A percentile compares a stretch with the other conserved stretches of the same genome.
Evolutionary conservation across 129 eudicot genomes (phyloP).

Genomic region (Chrysanthemum seticuspe): DNA sequence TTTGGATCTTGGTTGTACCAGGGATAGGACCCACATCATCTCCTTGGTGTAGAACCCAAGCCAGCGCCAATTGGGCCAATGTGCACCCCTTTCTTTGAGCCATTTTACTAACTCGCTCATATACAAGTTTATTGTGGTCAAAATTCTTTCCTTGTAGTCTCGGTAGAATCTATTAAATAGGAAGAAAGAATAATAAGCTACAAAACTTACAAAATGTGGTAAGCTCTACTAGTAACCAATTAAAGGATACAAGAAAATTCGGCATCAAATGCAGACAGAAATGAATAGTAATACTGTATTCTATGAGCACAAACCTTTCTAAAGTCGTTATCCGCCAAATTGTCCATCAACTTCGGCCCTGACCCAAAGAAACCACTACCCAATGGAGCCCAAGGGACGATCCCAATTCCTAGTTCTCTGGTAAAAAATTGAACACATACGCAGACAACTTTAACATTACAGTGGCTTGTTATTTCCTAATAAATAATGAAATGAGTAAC

Average conservation of each 20-base stretch:
- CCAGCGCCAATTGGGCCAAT: slow-evolving; percentile 53
- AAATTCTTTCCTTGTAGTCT: slow-evolving; percentile 49
- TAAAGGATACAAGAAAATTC: neutral
- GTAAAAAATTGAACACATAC: neutral
- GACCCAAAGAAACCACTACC: slow-evolving; percentile 59
- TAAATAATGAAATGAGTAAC: neutral
- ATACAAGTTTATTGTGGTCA: slow-evolving; percentile 46
- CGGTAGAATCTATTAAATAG: slow-evolving; percentile 33
- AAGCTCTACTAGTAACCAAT: neutral
- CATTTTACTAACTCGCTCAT: slow-evolving; percentile 32
- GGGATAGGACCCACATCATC: slow-evolving; percentile 51
- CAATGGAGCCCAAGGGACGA: slow-evolving; percentile 60
- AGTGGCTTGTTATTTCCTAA: neutral
- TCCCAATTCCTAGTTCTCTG: slow-evolving; percentile 76
- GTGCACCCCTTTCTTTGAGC: slow-evolving; percentile 46
- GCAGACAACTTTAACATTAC: neutral
- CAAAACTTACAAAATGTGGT: neutral
- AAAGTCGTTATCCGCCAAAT: slow-evolving; percentile 38
- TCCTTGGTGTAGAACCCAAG: slow-evolving; percentile 66
- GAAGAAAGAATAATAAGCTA: neutral
- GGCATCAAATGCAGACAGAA: neutral
- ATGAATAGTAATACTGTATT: neutral
- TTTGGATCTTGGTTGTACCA: slow-evolving; percentile 48
- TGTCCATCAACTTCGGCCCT: slow-evolving; percentile 51
- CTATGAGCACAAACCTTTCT: slow-evolving; percentile 48